Evolutionary conservation across 148 eudicot genomes (phyloP).

Genomic region (Fagopyrum homotropicum): DNA sequence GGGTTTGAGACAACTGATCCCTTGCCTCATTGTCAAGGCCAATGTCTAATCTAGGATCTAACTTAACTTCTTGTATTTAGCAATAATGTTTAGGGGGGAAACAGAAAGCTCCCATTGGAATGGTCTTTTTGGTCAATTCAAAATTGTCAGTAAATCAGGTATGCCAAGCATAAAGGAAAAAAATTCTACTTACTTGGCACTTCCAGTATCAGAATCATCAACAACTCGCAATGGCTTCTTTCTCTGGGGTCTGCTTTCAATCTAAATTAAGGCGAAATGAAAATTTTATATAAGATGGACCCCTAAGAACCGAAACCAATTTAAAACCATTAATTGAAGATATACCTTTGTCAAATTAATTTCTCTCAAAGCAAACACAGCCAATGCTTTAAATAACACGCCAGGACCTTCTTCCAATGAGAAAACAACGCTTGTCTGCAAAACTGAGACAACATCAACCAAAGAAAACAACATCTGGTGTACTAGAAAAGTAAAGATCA

Average conservation of each 20-base stretch:
- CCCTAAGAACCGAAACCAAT: not conserved
- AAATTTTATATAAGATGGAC: not conserved
- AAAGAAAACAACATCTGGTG: not conserved
- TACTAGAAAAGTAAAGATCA: not conserved
- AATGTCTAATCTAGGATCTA: not conserved
- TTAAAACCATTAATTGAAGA: not conserved
- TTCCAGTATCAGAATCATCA: slow-evolving; percentile 24
- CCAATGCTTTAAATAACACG: slow-evolving; percentile 43
- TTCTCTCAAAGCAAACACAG: slow-evolving; percentile 43
- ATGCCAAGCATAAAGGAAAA: not conserved
- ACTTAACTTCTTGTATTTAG: not conserved
- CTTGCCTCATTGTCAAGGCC: too few relatives aligned
- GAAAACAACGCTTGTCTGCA: slow-evolving; percentile 49
- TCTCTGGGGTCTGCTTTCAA: slow-evolving; percentile 51
- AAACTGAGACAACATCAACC: not conserved
- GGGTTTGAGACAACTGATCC: not conserved
- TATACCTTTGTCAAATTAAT: slow-evolving; percentile 41
- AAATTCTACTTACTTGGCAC: slow-evolving; percentile 19
- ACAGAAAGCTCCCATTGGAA: not conserved
- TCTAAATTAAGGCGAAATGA: slow-evolving; percentile 19
- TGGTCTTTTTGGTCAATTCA: not conserved
- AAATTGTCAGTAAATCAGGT: not conserved
- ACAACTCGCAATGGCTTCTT: slow-evolving; percentile 24
- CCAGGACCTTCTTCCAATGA: slow-evolving; percentile 52
- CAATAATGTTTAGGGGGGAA: not conserved